Evolutionary conservation across 148 eudicot genomes (phyloP).

Genomic region (Persicaria tinctoria): DNA sequence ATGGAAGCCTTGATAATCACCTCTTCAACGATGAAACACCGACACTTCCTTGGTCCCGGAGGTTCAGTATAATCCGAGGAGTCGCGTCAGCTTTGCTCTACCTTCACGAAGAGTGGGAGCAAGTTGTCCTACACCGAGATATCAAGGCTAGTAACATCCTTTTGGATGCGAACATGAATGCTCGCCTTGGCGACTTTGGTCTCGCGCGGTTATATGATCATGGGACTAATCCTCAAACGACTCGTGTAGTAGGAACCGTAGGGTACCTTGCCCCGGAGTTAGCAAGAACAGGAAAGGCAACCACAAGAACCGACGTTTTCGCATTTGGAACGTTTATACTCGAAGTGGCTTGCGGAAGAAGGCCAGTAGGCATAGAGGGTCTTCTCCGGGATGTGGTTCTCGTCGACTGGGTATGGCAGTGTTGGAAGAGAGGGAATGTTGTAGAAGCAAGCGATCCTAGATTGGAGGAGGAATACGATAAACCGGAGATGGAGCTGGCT

Average conservation of each 20-base stretch:
- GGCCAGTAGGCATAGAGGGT: conserved; percentile 20
- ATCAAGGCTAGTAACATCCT: conserved; percentile 41
- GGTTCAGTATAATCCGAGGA: conserved; percentile 26
- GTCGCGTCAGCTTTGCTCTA: conserved; percentile 41
- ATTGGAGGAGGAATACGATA: conserved; percentile 22
- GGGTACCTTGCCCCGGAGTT: conserved; percentile 45
- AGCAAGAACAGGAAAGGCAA: conserved; percentile 31
- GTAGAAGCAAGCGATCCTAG: conserved; percentile 26
- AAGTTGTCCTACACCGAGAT: conserved; percentile 40
- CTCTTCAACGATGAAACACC: conserved; percentile 15
- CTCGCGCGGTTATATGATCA: conserved; percentile 36
- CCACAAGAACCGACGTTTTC: conserved; percentile 30
- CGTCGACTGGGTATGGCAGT: conserved; percentile 28
- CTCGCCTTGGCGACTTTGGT: conserved; percentile 39
- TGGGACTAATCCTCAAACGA: conserved; percentile 35
- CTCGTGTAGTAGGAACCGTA: conserved; percentile 36
- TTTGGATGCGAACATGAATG: conserved; percentile 29
- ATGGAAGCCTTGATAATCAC: conserved; percentile 38
- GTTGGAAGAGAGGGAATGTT: conserved; percentile 26
- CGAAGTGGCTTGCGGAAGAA: conserved; percentile 39
- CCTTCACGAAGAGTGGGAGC: conserved; percentile 45
- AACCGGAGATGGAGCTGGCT: conserved; percentile 26
- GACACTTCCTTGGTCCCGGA: conserved; percentile 22
- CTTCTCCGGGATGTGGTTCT: conserved; percentile 10
- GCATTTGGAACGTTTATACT: conserved; percentile 32